Base-by-base conservation (phyloP, 306 rosid species). In the Begonia fuchsioides region DNA sequence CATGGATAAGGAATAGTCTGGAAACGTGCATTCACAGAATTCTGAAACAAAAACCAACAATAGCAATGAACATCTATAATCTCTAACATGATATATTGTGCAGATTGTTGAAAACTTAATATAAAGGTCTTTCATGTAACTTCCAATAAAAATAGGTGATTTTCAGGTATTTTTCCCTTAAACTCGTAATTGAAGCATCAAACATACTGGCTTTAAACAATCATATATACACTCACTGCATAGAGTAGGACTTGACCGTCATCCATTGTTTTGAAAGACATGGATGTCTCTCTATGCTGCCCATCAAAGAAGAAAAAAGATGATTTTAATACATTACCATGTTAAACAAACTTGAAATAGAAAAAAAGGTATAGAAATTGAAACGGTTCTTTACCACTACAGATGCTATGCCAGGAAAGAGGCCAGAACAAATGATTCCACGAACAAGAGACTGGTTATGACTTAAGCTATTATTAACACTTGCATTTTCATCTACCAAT, bases 211-310 rank as follows among this genome's bases (percentile, higher is more conserved):
- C 15, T 10, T 4, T 10, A 6, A 41, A 17, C 39, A 45, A 10
- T 17, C 15, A 49, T 17, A 14, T 56, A 32, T 17, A 51, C 26
- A 59, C 73, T 66, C 58, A 90, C 97, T 47, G 93, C 97, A 73
- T 81, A 81, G 38, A 90, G 73, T 58, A 81, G 69, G 74, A 90
- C 94, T 72, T 81, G 95, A 60, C 97, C 97, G 38, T 90, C 97
- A 44, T 81, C 94, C 92, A 77, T 84, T 39, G 95, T 90, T 72
- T 90, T 90, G 76, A 84, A 84, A 57, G 95, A 84, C 97, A 90
- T 74, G 71, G 97, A 90, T 13, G 97, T 84, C 77, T 90, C 97
- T 73, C 95, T 75, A 68, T 90, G 95, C 97, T 90, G 95, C 71
- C 66, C 40, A 64, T 19, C 19, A 57, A 17, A 47, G 56, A 38